phyloP scores from a whole-genome alignment of 1,139 yeast genomes.

The Saccharomyces pastorianus region DNA sequence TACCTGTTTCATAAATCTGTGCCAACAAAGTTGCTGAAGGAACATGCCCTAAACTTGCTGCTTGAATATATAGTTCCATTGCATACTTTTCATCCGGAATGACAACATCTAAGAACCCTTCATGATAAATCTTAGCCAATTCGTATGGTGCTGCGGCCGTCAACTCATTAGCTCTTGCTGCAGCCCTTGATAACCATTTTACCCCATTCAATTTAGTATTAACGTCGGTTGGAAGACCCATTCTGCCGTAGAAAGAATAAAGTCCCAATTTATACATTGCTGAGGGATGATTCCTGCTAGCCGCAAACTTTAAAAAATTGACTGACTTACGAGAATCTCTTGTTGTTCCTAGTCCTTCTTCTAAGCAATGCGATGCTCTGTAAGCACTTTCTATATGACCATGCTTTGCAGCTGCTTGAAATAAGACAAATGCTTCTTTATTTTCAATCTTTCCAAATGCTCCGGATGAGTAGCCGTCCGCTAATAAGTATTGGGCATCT shows the following conservation, averaged over 20 bases:
- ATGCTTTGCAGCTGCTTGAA: slow-evolving; percentile 86
- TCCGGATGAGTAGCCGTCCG: slow-evolving; percentile 81
- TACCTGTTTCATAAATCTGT: slow-evolving; percentile 76
- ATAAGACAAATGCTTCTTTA: slow-evolving; percentile 64
- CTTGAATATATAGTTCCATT: slow-evolving; percentile 74
- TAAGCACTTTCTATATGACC: slow-evolving; percentile 89
- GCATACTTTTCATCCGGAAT: slow-evolving; percentile 81
- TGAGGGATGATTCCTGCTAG: slow-evolving; percentile 85
- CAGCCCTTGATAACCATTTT: slow-evolving; percentile 86
- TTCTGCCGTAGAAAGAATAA: slow-evolving; percentile 71
- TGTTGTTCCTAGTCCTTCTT: slow-evolving; percentile 88
- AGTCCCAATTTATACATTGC: slow-evolving; percentile 91
- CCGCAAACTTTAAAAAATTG: slow-evolving; percentile 79
- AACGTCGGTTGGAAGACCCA: slow-evolving; percentile 68
- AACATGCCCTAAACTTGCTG: slow-evolving; percentile 81
- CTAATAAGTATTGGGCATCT: slow-evolving; percentile 86
- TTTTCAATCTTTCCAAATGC: slow-evolving; percentile 79
- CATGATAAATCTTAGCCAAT: slow-evolving; percentile 73
- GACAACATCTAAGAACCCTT: slow-evolving; percentile 80
- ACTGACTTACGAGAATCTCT: slow-evolving; percentile 82
- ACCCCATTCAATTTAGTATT: slow-evolving; percentile 78
- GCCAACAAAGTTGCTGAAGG: slow-evolving; percentile 78
- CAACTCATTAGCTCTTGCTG: slow-evolving; percentile 73
- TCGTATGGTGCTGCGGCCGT: slow-evolving; percentile 92
- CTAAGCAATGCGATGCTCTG: slow-evolving; percentile 83